These are phyloP conservation scores for Pythium brachiatum DNA, from an alignment of 352 stramenopile genomes.

Conservation along the genomic window DNA sequence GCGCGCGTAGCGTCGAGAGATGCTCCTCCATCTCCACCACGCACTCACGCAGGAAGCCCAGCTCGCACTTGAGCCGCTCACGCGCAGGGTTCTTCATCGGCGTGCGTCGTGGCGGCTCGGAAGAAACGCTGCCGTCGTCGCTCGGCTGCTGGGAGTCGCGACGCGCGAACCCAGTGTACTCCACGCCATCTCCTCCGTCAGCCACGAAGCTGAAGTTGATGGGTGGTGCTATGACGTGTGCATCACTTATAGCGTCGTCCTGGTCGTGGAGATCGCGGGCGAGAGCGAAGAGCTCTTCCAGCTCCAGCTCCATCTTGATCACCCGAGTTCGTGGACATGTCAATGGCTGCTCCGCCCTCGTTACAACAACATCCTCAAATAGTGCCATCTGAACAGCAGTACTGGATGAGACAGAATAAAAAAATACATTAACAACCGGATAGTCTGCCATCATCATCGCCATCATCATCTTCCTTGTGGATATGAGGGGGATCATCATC, in stretches of 20 bases:
- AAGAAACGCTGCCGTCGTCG: too few species aligned
- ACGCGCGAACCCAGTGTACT: not conserved
- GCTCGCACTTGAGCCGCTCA: conserved; percentile 41
- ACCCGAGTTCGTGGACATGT: too few species aligned
- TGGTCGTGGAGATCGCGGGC: not conserved
- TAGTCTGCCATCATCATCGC: not conserved
- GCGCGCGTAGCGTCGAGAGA: conserved; percentile 21
- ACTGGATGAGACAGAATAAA: conserved; percentile 10
- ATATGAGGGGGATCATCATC: not conserved
- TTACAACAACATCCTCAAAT: not conserved
- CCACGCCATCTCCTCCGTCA: not conserved
- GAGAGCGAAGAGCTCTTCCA: not conserved
- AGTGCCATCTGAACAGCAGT: not conserved
- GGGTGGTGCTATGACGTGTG: not conserved
- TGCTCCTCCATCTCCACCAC: conserved; percentile 36
- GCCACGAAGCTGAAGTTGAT: not conserved
- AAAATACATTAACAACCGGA: conserved; percentile 14
- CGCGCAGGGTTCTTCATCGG: conserved; percentile 35
- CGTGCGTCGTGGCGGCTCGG: not conserved
- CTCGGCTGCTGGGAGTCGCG: conserved; percentile 1
- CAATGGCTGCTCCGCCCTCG: not conserved
- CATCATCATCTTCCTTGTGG: not conserved
- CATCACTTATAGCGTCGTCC: not conserved
- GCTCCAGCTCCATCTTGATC: too few species aligned
- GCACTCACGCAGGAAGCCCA: conserved; percentile 38